Percentiles rank a stretch among this genome's conserved stretches.
These are phyloP conservation scores for Nyctanthes arbortristis DNA, from an alignment of 257 asterid species.

Conservation along the genomic window DNA sequence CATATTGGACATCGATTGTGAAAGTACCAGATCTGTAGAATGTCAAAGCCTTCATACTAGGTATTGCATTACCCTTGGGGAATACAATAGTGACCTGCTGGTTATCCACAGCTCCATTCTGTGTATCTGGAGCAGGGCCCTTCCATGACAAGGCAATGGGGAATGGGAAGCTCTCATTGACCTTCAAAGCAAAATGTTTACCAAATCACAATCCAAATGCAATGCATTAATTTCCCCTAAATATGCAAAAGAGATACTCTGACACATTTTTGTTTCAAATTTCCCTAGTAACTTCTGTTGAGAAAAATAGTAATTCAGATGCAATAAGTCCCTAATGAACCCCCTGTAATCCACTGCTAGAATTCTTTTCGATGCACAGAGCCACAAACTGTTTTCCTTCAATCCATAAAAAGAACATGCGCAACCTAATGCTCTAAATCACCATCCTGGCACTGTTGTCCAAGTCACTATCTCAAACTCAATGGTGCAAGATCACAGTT, in stretches of 20 bases:
- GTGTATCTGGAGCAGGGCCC: constrained; percentile 45
- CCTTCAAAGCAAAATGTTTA: constrained; percentile 28
- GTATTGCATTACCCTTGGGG: constrained; percentile 51
- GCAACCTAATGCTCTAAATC: neutral
- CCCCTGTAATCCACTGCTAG: neutral
- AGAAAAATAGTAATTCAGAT: neutral
- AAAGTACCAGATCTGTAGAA: constrained; percentile 46
- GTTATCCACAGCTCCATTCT: constrained; percentile 37
- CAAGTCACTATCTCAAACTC: neutral
- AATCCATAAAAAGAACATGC: neutral
- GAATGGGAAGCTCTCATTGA: constrained; percentile 48
- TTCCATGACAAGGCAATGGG: constrained; percentile 56
- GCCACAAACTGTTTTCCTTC: no score
- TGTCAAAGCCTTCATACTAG: constrained; percentile 54
- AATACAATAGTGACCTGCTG: constrained; percentile 46
- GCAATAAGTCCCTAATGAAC: neutral
- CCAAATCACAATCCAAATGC: neutral
- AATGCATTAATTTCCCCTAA: neutral
- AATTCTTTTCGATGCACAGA: no score
- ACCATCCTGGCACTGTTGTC: neutral
- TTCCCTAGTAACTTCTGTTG: neutral
- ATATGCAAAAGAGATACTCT: neutral
- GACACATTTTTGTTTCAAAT: neutral
- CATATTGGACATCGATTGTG: constrained; percentile 43
- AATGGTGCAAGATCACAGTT: neutral